These are phyloP conservation scores for Vitis cinerea DNA, from an alignment of 164 flowering plant genomes.

Conservation along the genomic window DNA sequence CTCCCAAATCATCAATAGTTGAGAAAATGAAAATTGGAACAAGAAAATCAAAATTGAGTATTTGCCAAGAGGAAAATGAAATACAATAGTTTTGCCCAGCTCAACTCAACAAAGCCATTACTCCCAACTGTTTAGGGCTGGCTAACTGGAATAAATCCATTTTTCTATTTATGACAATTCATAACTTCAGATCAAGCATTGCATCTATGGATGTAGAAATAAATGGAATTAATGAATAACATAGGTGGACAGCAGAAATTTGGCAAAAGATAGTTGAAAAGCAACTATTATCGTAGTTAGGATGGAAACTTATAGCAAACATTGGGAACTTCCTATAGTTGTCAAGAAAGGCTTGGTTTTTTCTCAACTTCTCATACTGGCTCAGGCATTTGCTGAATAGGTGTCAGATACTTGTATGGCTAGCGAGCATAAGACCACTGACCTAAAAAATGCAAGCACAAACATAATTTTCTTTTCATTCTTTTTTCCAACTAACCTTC, in stretches of 20 bases:
- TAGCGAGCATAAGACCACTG: constrained; percentile 97
- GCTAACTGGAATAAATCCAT: too few relatives aligned
- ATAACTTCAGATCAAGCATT: background rate
- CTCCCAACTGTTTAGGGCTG: too few relatives aligned
- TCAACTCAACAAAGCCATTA: too few relatives aligned
- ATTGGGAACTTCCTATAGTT: constrained; percentile 95
- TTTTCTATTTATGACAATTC: background rate
- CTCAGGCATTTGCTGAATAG: constrained; percentile 92
- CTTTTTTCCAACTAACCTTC: background rate
- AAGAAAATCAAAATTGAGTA: too few relatives aligned
- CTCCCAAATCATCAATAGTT: too few relatives aligned
- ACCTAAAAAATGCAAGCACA: constrained; percentile 52
- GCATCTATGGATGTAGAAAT: background rate
- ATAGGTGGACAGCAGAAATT: background rate
- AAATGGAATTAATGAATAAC: background rate
- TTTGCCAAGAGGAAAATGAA: too few relatives aligned
- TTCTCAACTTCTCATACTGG: constrained; percentile 94
- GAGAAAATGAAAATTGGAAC: too few relatives aligned
- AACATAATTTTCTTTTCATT: background rate
- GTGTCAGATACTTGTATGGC: constrained; percentile 97
- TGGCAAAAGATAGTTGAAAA: background rate
- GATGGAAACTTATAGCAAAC: constrained; percentile 81
- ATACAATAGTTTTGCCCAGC: too few relatives aligned
- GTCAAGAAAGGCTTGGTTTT: constrained; percentile 98
- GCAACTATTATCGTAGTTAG: background rate